Base-by-base conservation (phyloP, 768 basidiomycete genomes). In the Rubroboletus satanas region DNA sequence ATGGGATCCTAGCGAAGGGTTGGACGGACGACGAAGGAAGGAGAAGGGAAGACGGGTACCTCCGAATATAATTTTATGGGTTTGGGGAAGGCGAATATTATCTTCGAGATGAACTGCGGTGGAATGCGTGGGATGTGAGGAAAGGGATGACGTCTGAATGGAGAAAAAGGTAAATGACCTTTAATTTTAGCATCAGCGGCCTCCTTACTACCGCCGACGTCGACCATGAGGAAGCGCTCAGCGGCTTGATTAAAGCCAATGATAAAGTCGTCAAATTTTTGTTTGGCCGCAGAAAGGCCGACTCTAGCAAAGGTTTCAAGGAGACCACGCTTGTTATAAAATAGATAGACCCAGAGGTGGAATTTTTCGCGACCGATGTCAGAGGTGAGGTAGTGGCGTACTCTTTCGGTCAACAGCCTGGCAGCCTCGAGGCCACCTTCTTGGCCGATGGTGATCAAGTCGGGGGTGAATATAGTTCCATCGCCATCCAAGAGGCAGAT, bases 101-200 rank as follows among this genome's bases (percentile, higher is more conserved):
- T 72, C 67, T 60, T 72, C 69, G 49, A 78, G 71, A 59, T 70
- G 69, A 54, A 74, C 78, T 79, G 44, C 10, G 56, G 41, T 18
- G 41, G 28, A 56, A 49, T 29, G 48, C 33, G 39, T 9, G 41
- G 14, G 14, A 18, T 18, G 53, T 63, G 51, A 66, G 62, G 41
- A 45, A 38, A 45, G 9, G 39, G 23, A 33, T 7, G 31, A 49
- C 1, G 21, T 8, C 18, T 28, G 36, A 14, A 28, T 49, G 29
- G 0, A 14, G 49, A n/a, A 43, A 37, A 41, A 46, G 28, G 35
- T n/a, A 49, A 49, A 36, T 10, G 59, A 86, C 88, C 84, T 77
- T 85, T 87, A 66, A 89, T 80, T 71, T 89, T 89, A 42, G 83
- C 78, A 67, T 89, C 87, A 29, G 85, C 87, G 4, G 83, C 84